Evolutionary conservation across 208 protist species (phyloP).

Genomic region (Leishmania arabica): DNA sequence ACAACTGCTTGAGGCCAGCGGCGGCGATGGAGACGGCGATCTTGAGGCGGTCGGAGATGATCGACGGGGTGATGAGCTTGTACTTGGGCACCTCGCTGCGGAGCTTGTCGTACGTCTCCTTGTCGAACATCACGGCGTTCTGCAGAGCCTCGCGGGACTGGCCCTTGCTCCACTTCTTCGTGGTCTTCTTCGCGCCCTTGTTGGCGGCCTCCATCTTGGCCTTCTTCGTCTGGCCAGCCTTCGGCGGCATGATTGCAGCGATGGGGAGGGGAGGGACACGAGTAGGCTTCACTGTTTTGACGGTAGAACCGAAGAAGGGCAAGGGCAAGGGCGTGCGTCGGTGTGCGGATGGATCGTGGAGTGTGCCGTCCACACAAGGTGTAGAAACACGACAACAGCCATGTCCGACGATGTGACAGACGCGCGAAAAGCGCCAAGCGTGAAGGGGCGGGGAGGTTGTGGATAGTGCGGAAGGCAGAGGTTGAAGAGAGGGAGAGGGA

Average conservation of each 20-base stretch:
- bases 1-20: constrained; percentile 88
- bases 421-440: neutral
- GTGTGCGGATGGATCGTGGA: neutral
- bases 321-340: neutral
- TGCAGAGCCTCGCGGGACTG: constrained; percentile 89
- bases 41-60: constrained; percentile 92
- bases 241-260: constrained; percentile 54
- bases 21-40: constrained; percentile 85
- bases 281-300: neutral
- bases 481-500: constrained; percentile 1
- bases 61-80: constrained; percentile 91
- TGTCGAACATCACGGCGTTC: constrained; percentile 93
- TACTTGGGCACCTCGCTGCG: constrained; percentile 91
- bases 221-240: constrained; percentile 72
- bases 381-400: neutral
- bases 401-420: neutral
- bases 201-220: constrained; percentile 69
- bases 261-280: neutral
- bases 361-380: neutral
- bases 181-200: constrained; percentile 83
- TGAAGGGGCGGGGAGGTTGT: neutral
- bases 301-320: neutral
- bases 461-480: too few species aligned
- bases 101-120: constrained; percentile 85
- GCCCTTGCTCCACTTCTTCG: constrained; percentile 95